phyloP scores from a whole-genome alignment of 2,329 filamentous ascomycete species.

The Curvularia verruculosa region DNA sequence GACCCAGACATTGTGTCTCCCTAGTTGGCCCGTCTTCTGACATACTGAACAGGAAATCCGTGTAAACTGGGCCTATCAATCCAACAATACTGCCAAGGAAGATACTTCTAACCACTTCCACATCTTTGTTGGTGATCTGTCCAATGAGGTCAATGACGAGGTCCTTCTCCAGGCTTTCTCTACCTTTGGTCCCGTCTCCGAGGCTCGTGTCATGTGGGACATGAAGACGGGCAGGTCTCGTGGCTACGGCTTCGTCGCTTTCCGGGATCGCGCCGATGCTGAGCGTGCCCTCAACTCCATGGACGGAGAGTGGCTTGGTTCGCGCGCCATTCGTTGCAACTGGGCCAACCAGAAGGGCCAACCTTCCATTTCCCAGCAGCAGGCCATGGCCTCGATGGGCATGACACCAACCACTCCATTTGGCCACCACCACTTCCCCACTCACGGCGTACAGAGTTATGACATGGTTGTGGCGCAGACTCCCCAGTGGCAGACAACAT shows the following conservation, averaged over 20 bases:
- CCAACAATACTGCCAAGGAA: constrained; percentile 91
- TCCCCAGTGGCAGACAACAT: constrained; percentile 96
- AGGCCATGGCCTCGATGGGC: constrained; percentile 95
- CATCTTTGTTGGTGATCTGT: constrained; percentile 97
- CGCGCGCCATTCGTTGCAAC: constrained; percentile 97
- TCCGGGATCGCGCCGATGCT: constrained; percentile 89
- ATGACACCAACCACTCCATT: constrained; percentile 97
- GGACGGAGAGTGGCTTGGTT: constrained; percentile 99
- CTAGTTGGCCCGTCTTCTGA: constrained; percentile 31
- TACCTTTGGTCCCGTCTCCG: constrained; percentile 92
- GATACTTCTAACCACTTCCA: constrained; percentile 98
- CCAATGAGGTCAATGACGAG: constrained; percentile 98
- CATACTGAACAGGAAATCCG: constrained; percentile 81
- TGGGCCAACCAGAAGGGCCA: constrained; percentile 99
- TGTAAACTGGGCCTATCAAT: constrained; percentile 99
- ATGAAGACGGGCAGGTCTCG: constrained; percentile 99
- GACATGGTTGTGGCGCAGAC: constrained; percentile 97
- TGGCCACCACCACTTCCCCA: constrained; percentile 96
- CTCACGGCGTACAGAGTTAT: constrained; percentile 94
- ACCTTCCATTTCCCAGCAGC: constrained; percentile 96
- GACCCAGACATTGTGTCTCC: background rate
- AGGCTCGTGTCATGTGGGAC: constrained; percentile 99
- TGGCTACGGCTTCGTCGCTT: constrained; percentile 97
- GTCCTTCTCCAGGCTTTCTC: constrained; percentile 92
- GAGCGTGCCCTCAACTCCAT: constrained; percentile 97